Percentiles rank a stretch among this genome's conserved stretches.
These are phyloP conservation scores for Talaromyces nanjingensis DNA, from an alignment of 495 filamentous ascomycete species.

Conservation along the genomic window DNA sequence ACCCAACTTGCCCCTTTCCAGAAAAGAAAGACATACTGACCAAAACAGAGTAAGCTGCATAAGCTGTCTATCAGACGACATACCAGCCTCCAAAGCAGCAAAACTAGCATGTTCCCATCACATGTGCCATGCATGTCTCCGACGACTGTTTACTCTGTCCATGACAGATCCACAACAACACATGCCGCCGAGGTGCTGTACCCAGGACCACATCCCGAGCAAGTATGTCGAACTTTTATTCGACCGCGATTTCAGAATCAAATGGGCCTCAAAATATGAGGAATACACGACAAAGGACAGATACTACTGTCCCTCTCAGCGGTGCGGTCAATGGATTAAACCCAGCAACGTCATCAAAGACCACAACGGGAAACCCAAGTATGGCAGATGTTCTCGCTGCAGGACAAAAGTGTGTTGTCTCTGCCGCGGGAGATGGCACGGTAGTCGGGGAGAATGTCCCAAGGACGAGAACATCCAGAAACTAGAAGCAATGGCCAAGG, in stretches of 20 bases:
- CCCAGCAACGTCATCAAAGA: conserved; percentile 56
- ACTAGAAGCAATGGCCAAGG: conserved; percentile 59
- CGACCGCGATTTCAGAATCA: conserved; percentile 61
- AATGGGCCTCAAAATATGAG: conserved; percentile 69
- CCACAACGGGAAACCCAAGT: conserved; percentile 37
- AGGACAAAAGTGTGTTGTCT: conserved; percentile 64
- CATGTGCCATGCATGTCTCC: conserved; percentile 71
- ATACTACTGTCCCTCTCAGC: conserved; percentile 62
- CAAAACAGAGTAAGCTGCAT: conserved; percentile 55
- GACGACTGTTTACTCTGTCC: conserved; percentile 63
- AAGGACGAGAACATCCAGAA: conserved; percentile 60
- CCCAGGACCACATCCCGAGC: conserved; percentile 59
- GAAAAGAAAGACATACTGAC: neutral
- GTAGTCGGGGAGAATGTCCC: conserved; percentile 54
- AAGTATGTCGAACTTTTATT: conserved; percentile 71
- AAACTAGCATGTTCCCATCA: conserved; percentile 69
- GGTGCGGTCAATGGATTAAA: conserved; percentile 71
- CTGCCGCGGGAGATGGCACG: conserved; percentile 70
- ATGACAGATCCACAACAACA: conserved; percentile 65
- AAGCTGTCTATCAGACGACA: conserved; percentile 57
- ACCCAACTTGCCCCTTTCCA: neutral
- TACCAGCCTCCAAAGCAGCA: conserved; percentile 50
- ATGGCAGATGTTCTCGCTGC: conserved; percentile 59
- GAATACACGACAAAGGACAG: conserved; percentile 69
- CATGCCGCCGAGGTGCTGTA: conserved; percentile 79